phyloP scores from a whole-genome alignment of 257 asterid species.

The Ophiorrhiza pumila region DNA sequence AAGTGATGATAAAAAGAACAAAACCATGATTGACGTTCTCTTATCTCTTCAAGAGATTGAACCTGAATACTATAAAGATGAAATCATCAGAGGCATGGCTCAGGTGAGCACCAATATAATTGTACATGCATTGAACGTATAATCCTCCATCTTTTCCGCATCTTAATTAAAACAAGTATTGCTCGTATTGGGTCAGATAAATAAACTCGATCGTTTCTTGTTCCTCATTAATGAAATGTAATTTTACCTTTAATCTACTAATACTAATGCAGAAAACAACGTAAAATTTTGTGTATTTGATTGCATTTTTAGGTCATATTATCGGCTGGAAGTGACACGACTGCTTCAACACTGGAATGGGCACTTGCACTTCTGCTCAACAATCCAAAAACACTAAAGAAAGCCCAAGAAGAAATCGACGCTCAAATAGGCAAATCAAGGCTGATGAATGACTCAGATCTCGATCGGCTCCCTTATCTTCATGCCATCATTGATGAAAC shows the following conservation, averaged over 20 bases:
- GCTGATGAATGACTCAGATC: conserved; percentile 48
- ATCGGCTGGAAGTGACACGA: conserved; percentile 51
- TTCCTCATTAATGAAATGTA: too few relatives aligned
- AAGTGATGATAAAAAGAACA: neutral
- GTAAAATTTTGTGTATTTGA: neutral
- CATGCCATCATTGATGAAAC: conserved; percentile 14
- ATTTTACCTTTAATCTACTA: neutral
- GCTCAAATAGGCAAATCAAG: conserved; percentile 27
- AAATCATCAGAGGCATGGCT: conserved; percentile 21
- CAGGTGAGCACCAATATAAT: neutral
- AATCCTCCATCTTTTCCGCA: too few relatives aligned
- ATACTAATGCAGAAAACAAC: neutral
- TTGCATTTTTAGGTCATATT: conserved; percentile 39
- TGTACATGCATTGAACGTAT: neutral
- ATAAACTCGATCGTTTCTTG: too few relatives aligned
- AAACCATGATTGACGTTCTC: conserved; percentile 38
- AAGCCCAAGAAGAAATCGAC: conserved; percentile 50
- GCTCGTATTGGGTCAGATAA: too few relatives aligned
- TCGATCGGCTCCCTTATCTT: conserved; percentile 29
- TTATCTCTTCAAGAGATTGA: conserved; percentile 34
- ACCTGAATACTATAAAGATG: conserved; percentile 33
- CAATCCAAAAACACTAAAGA: conserved; percentile 41
- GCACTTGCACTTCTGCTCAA: conserved; percentile 48
- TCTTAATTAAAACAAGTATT: too few relatives aligned
- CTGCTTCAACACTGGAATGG: conserved; percentile 63